phyloP scores from a whole-genome alignment of 2,329 filamentous ascomycete species.

The Cladosporium cucumerinum region DNA sequence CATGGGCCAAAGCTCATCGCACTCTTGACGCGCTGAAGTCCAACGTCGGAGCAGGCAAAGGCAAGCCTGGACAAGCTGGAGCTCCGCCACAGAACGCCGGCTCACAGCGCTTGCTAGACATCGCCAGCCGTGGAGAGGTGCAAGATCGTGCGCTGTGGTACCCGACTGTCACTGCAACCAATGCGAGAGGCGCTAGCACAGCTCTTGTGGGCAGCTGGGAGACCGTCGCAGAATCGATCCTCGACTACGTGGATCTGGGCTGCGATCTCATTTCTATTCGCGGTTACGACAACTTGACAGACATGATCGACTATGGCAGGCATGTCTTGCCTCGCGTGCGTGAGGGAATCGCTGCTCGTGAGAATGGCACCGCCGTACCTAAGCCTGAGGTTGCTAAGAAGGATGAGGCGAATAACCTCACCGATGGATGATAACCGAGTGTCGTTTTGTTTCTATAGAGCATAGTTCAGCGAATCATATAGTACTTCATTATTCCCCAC shows the following conservation, averaged over 20 bases:
- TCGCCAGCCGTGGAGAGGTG: constrained; percentile 54
- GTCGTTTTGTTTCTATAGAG: not conserved
- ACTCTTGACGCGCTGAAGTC: constrained; percentile 52
- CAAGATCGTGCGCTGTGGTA: constrained; percentile 63
- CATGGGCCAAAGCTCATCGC: constrained; percentile 59
- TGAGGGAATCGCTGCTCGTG: constrained; percentile 32
- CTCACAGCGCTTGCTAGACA: constrained; percentile 57
- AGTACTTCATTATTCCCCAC: not conserved
- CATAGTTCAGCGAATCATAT: not conserved
- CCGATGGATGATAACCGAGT: not conserved
- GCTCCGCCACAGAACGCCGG: constrained; percentile 56
- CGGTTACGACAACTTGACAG: constrained; percentile 60
- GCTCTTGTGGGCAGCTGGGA: constrained; percentile 55
- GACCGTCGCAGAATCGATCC: constrained; percentile 52
- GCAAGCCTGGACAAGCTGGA: constrained; percentile 29
- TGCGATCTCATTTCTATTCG: constrained; percentile 58
- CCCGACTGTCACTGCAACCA: constrained; percentile 59
- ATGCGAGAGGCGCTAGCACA: constrained; percentile 58
- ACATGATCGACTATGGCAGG: constrained; percentile 58
- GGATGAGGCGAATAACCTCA: not conserved
- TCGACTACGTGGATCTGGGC: constrained; percentile 58
- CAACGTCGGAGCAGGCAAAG: constrained; percentile 34
- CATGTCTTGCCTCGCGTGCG: constrained; percentile 54
- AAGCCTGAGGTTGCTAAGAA: not conserved
- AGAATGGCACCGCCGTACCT: constrained; percentile 10